These are phyloP conservation scores for Melampsora larici-populina DNA, from an alignment of 1,284 basidiomycete species.

Conservation along the genomic window DNA sequence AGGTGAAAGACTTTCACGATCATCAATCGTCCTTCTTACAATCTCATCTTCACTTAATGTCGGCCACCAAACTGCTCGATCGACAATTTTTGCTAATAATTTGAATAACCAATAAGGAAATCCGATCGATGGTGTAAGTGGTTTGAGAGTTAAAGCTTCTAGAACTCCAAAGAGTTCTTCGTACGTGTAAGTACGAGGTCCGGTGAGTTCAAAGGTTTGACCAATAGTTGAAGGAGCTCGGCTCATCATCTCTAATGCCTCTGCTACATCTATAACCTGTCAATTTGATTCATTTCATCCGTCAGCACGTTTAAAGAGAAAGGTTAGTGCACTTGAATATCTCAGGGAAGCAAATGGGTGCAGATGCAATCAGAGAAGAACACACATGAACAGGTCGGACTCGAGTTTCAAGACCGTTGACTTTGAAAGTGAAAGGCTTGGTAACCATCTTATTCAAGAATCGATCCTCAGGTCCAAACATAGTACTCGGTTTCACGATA, in stretches of 20 bases:
- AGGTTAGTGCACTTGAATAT: not conserved
- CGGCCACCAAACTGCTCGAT: slow-evolving; percentile 82
- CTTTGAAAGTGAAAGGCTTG: slow-evolving; percentile 57
- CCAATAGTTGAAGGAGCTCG: slow-evolving; percentile 64
- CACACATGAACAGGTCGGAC: slow-evolving; percentile 37
- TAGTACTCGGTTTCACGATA: slow-evolving; percentile 76
- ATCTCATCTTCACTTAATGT: slow-evolving; percentile 86
- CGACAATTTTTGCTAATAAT: slow-evolving; percentile 65
- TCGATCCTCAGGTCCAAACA: slow-evolving; percentile 94
- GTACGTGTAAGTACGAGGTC: slow-evolving; percentile 79
- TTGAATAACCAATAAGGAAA: slow-evolving; percentile 74
- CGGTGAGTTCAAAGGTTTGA: slow-evolving; percentile 74
- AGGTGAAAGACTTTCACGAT: slow-evolving; percentile 54
- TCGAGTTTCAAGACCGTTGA: slow-evolving; percentile 41
- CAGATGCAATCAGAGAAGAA: slow-evolving; percentile 72
- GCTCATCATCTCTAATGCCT: slow-evolving; percentile 75
- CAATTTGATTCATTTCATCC: not conserved
- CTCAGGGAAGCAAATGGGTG: slow-evolving; percentile 46
- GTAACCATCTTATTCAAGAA: slow-evolving; percentile 87
- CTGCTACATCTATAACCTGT: slow-evolving; percentile 80
- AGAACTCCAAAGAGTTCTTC: slow-evolving; percentile 81
- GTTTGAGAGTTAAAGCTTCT: slow-evolving; percentile 71
- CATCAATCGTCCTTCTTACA: slow-evolving; percentile 78
- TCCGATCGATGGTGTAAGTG: slow-evolving; percentile 62
- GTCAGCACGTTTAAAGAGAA: too few species aligned